Evolutionary conservation across 2,329 filamentous ascomycete species (phyloP).

Genomic region (Arthroderma uncinatum): DNA sequence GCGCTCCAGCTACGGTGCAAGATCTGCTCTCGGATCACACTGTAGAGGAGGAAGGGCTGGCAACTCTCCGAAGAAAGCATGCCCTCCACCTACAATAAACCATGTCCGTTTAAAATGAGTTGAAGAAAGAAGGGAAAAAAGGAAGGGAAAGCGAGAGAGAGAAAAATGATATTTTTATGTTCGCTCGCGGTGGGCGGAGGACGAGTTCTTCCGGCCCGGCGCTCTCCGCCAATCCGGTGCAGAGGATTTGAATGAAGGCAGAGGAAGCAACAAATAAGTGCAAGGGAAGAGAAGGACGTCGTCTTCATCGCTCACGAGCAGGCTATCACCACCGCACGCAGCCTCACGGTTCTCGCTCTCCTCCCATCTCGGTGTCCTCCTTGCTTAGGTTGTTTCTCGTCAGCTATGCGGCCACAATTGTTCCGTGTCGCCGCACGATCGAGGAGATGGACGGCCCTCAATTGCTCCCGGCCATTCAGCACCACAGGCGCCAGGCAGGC

Average conservation of each 20-base stretch:
- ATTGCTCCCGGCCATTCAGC: conserved; percentile 67
- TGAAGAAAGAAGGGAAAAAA: conserved; percentile 27
- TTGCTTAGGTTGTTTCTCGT: conserved; percentile 13
- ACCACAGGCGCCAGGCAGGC: conserved; percentile 66
- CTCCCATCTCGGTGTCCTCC: neutral
- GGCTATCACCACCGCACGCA: neutral
- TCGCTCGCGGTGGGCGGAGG: conserved; percentile 18
- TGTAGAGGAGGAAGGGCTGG: conserved; percentile 50
- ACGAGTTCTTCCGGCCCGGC: conserved; percentile 20
- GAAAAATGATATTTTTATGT: neutral
- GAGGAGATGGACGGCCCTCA: conserved; percentile 41
- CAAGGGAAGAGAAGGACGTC: neutral
- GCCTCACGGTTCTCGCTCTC: neutral
- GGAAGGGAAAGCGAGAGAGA: conserved; percentile 15
- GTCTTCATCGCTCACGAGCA: neutral
- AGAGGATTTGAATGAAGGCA: conserved; percentile 26
- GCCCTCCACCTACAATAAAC: conserved; percentile 55
- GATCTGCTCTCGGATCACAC: conserved; percentile 49
- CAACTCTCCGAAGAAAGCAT: conserved; percentile 16
- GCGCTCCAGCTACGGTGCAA: conserved; percentile 55
- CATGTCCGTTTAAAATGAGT: conserved; percentile 49
- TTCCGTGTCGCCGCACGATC: conserved; percentile 51
- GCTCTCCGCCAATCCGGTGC: conserved; percentile 29
- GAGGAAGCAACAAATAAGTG: conserved; percentile 11
- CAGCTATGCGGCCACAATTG: conserved; percentile 54